These are phyloP conservation scores for Ceratobasidium sp. DNA, from an alignment of 1,284 basidiomycete species.

Conservation along the genomic window DNA sequence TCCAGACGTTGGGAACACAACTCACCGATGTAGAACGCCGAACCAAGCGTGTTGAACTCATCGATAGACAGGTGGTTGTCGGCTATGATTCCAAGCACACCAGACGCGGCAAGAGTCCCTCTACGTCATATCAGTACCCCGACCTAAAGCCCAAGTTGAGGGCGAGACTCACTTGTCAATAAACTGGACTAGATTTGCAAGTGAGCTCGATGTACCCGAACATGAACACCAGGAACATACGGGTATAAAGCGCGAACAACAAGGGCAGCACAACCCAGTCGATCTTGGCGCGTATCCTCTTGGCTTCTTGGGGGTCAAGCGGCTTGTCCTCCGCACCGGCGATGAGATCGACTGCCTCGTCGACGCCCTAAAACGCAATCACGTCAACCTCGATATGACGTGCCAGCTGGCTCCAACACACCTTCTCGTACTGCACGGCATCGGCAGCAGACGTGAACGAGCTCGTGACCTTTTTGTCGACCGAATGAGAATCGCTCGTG, in stretches of 20 bases:
- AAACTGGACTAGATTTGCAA: conserved; percentile 49
- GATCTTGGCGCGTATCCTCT: conserved; percentile 50
- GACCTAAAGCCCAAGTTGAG: conserved; percentile 2
- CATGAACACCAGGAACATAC: conserved; percentile 45
- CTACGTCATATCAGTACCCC: conserved; percentile 39
- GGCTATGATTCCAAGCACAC: conserved; percentile 51
- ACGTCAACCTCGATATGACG: not conserved
- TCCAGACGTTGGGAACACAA: not conserved
- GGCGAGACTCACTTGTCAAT: conserved; percentile 51
- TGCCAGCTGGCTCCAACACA: not conserved
- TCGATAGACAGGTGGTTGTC: conserved; percentile 52
- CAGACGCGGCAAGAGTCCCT: conserved; percentile 50
- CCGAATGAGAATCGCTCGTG: conserved; percentile 23
- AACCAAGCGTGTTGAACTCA: conserved; percentile 52
- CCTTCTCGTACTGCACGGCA: conserved; percentile 39
- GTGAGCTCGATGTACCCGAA: not conserved
- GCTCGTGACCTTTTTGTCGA: conserved; percentile 18
- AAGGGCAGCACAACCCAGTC: conserved; percentile 51
- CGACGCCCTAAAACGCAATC: conserved; percentile 45
- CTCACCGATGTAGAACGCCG: conserved; percentile 55
- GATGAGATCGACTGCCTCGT: conserved; percentile 50
- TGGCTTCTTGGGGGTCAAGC: conserved; percentile 49
- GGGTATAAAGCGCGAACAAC: conserved; percentile 52
- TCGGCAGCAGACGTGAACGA: conserved; percentile 1
- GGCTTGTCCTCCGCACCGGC: conserved; percentile 48